These are phyloP conservation scores for Pythium guiyangense DNA, from an alignment of 352 stramenopile genomes.

Conservation along the genomic window DNA sequence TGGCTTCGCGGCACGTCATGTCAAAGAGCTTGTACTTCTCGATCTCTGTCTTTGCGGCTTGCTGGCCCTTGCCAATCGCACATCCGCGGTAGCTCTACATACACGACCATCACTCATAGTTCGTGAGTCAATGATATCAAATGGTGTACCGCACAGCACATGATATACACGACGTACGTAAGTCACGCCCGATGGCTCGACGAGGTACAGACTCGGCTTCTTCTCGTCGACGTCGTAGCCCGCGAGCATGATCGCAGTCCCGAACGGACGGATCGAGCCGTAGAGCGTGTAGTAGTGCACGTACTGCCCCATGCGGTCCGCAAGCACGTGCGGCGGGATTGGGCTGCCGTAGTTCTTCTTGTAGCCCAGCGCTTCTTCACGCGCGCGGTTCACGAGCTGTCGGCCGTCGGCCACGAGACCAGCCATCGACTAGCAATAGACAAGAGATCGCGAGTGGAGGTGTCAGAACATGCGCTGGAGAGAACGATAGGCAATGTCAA, in stretches of 20 bases:
- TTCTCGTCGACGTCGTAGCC: slow-evolving; percentile 94
- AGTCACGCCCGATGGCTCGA: slow-evolving; percentile 91
- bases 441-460: background rate
- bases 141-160: background rate
- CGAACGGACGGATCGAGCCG: slow-evolving; percentile 96
- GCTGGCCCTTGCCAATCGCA: slow-evolving; percentile 96
- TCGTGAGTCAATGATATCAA: too few species aligned
- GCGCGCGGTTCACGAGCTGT: slow-evolving; percentile 94
- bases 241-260: slow-evolving; percentile 93
- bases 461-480: background rate
- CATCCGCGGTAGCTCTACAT: slow-evolving; percentile 95
- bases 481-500: too few species aligned
- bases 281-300: slow-evolving; percentile 99
- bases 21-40: slow-evolving; percentile 97
- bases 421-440: slow-evolving; percentile 79
- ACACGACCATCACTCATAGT: slow-evolving; percentile 1
- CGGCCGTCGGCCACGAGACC: slow-evolving; percentile 95
- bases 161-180: slow-evolving; percentile 47
- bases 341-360: slow-evolving; percentile 95
- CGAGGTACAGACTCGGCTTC: slow-evolving; percentile 87
- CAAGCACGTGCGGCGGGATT: slow-evolving; percentile 92
- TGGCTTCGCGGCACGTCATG: slow-evolving; percentile 93
- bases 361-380: slow-evolving; percentile 94
- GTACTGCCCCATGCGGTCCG: slow-evolving; percentile 94
- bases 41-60: slow-evolving; percentile 98